These are phyloP conservation scores for Athelia psychrophila DNA, from an alignment of 1,284 basidiomycete genomes.

Conservation along the genomic window DNA sequence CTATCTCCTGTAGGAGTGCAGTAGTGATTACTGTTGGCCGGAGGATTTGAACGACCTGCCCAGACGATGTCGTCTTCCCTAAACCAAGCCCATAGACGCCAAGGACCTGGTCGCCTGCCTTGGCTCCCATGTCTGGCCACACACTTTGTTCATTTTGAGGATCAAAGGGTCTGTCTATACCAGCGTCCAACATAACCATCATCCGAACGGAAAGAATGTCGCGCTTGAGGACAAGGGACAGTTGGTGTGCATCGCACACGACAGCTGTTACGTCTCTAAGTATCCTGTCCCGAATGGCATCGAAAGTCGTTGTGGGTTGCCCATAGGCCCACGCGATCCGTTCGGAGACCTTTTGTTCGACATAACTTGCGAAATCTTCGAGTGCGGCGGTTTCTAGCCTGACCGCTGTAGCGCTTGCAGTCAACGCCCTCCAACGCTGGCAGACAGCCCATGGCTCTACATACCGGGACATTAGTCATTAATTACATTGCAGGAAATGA, in stretches of 20 bases:
- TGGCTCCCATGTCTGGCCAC: neutral
- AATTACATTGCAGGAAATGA: too few relatives aligned
- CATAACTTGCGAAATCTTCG: too few relatives aligned
- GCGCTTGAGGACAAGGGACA: slow-evolving; percentile 1
- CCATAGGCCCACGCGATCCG: neutral
- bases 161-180: neutral
- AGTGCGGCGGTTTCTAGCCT: too few relatives aligned
- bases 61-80: neutral
- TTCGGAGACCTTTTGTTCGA: neutral
- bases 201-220: slow-evolving; percentile 1
- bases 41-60: too few relatives aligned
- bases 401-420: too few relatives aligned
- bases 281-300: neutral
- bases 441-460: too few relatives aligned
- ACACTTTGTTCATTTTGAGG: neutral
- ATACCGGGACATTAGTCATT: too few relatives aligned
- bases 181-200: neutral
- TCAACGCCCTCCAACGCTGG: too few relatives aligned
- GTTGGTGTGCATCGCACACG: neutral
- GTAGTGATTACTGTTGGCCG: neutral
- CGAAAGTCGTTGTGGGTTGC: neutral
- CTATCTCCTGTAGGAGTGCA: neutral
- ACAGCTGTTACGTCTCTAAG: neutral
- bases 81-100: neutral
- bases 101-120: neutral